phyloP scores from a whole-genome alignment of 2,329 filamentous ascomycete species.

The Colletotrichum eremochloae region DNA sequence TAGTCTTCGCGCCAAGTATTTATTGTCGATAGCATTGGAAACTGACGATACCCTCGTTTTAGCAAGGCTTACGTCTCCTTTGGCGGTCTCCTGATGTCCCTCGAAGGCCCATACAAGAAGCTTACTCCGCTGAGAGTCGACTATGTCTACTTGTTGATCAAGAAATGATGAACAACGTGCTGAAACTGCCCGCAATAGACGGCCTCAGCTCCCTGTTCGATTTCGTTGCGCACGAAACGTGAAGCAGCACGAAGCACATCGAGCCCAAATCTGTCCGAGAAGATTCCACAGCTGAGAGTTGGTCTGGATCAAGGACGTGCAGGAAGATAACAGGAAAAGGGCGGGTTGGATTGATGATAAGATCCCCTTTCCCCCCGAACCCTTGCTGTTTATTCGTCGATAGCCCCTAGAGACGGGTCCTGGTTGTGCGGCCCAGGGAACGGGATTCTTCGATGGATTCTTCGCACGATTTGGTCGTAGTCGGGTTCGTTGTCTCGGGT shows the following conservation, averaged over 20 bases:
- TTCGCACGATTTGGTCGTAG: constrained; percentile 79
- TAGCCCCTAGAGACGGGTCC: constrained; percentile 23
- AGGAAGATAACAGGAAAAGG: background rate
- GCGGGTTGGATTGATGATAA: constrained; percentile 1
- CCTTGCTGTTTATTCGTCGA: constrained; percentile 14
- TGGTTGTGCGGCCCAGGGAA: constrained; percentile 77
- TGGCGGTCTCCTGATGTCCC: constrained; percentile 88
- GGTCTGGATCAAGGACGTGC: constrained; percentile 3
- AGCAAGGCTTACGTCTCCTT: constrained; percentile 97
- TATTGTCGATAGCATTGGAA: background rate
- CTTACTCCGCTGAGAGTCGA: constrained; percentile 92
- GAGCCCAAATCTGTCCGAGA: background rate
- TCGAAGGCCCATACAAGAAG: constrained; percentile 97
- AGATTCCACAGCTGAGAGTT: background rate
- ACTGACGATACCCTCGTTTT: constrained; percentile 38
- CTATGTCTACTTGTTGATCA: constrained; percentile 91
- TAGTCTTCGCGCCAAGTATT: constrained; percentile 52
- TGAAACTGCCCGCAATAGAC: background rate
- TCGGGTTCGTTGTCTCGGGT: constrained; percentile 83
- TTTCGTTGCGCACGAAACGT: background rate
- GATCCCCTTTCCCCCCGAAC: constrained; percentile 5
- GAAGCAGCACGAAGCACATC: constrained; percentile 3
- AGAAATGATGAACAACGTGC: constrained; percentile 73
- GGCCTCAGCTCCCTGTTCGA: constrained; percentile 4
- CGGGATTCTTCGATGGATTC: constrained; percentile 83